Base-by-base conservation (phyloP, 306 rosid genomes). In the Cucumis cinereus region DNA sequence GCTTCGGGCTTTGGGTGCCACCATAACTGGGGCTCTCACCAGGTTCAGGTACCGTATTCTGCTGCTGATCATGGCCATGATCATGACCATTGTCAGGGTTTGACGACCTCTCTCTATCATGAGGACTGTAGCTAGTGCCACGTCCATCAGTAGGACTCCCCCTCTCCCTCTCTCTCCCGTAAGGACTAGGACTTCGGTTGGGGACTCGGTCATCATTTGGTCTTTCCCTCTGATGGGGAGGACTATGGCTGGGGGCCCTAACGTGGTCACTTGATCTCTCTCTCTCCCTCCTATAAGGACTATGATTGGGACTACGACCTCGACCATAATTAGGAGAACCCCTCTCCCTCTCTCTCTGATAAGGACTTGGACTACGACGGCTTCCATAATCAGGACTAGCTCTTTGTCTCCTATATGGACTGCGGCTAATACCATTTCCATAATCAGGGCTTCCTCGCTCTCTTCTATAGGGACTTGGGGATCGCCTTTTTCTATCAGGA, bases 381-480 rank as follows among this genome's bases (percentile, higher is more conserved):
- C 89, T 86, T 7, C 99, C 97, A 79, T 90, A 89, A 76, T 92
- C 98, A 71, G 92, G 96, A 83, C 97, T 90, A 30, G 90, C 79
- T 81, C 91, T 87, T 80, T 89, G 93, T 80, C 90, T 89, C 78
- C 87, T 80, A 63, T 83, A 86, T 19, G 97, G 88, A 79, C 91
- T 74, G 10, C 82, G 87, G 79, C 83, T 88, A 59, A 91, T 17
- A 10, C 91, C 99, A 77, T 85, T 95, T n/a, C 99, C 99, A 83
- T 95, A 92, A 84, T 95, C 98, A 77, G 99, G 99, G 83, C 99
- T 95, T 22, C 88, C 99, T 81, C 98, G 85, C 86, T 90, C 99
- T 80, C 92, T 83, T 75, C 77, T 85, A 83, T 86, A 90, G 30
- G 99, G 99, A 81, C 96, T 95, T 35, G 90, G 93, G 57, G 99